Evolutionary conservation across 1,284 basidiomycete species (phyloP), one percentile per base, ranked within the genome.

Genomic region (Ganoderma leucocontextum): DNA sequence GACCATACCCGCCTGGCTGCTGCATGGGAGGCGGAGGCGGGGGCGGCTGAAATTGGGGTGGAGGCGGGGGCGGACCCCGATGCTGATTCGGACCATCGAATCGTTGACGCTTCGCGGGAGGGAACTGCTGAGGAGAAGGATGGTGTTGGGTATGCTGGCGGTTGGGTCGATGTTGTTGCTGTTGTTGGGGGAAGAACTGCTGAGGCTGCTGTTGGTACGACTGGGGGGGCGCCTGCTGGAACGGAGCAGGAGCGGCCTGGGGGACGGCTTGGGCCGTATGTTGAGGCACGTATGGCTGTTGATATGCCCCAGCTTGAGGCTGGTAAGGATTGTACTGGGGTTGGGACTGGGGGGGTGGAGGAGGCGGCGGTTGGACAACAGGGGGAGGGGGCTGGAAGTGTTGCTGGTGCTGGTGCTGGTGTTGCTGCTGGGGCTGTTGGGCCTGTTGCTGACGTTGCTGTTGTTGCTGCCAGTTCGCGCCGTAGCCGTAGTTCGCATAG

Each of bases 401-500:
- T 55, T 85, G 86, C 65, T 87, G 29, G 29, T 29, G 86, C 65
- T 87, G 85, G 8, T 77, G 79, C 61, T 58, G 55, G 36, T 85
- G 86, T 64, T 87, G 85, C 8, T 77, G 79, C 60, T 58, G 55
- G 10, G 55, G n/a, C 19, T 80, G 84, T 55, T 84, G 85, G 41
- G 86, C 85, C 65, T 88, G 89, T 66, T 88, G 88, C 69, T 88
- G 88, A 10, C 58, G 58, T 70, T 86, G 86, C 33, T 72, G 71
- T 25, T 72, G 71, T 67, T 86, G 87, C 74, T 90, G 90, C 88
- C 89, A 91, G 61, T 90, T 90, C 22, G 73, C 69, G 2, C 93
- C 92, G 76, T 95, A 95, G 36, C 93, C 93, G 75, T 95, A 95
- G 77, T 95, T 95, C 2, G 93, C 93, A 74, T 94, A 95, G 42